phyloP scores from a whole-genome alignment of 2,329 filamentous ascomycete species.

The Sarocladium brachiariae region DNA sequence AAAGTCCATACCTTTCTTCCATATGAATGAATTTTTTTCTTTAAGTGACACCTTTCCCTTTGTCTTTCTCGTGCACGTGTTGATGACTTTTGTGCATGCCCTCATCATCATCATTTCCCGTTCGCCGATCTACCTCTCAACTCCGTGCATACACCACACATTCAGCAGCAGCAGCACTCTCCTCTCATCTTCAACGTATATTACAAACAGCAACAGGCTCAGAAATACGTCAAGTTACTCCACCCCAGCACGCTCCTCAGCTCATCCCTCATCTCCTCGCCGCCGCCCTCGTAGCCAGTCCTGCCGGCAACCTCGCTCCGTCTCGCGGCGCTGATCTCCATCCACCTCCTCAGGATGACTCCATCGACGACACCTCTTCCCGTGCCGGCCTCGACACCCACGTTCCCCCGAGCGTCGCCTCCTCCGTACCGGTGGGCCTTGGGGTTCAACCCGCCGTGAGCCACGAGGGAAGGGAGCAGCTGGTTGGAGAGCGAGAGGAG shows the following conservation, averaged over 20 bases:
- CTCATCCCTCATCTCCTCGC: constrained; percentile 63
- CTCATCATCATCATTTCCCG: no score
- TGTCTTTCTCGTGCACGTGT: no score
- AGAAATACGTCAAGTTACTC: constrained; percentile 54
- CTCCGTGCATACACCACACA: no score
- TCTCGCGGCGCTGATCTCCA: constrained; percentile 65
- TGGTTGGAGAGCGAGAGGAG: constrained; percentile 76
- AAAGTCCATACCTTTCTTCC: no score
- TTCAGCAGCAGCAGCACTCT: no score
- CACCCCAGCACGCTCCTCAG: constrained; percentile 57
- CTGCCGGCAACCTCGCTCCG: constrained; percentile 66
- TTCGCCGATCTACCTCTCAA: no score
- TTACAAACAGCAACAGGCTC: no score
- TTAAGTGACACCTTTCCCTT: no score
- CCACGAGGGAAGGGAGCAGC: constrained; percentile 67
- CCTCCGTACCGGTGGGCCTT: constrained; percentile 62
- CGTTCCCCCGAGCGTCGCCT: constrained; percentile 30
- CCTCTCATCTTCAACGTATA: no score
- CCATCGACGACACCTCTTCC: constrained; percentile 72
- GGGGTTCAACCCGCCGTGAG: constrained; percentile 75
- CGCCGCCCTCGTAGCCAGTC: constrained; percentile 58
- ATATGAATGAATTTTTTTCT: no score
- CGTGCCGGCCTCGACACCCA: constrained; percentile 51
- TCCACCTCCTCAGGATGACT: constrained; percentile 65
- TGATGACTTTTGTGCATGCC: no score